Conservation (phyloP, 352 stramenopile species). For the Phytophthora multivora region DNA sequence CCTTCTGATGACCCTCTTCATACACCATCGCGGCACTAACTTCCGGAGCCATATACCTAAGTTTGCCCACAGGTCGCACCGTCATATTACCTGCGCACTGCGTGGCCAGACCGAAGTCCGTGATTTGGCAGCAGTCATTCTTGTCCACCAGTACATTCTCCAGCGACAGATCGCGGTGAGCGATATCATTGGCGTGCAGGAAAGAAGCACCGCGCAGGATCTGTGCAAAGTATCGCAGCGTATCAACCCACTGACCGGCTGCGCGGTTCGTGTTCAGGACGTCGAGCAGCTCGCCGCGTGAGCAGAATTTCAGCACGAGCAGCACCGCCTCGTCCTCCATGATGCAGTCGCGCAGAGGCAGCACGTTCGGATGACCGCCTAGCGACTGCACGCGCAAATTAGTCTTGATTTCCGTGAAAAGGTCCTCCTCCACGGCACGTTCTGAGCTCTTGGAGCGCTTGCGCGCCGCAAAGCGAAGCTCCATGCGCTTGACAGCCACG, state of each 20-base stretch:
- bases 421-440: constrained; percentile 65
- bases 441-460: constrained; percentile 56
- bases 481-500: constrained; percentile 84
- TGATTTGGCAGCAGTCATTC: constrained; percentile 71
- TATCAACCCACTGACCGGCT: constrained; percentile 31
- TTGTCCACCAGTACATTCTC: constrained; percentile 84
- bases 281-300: constrained; percentile 66
- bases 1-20: constrained; percentile 19
- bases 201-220: constrained; percentile 68
- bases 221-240: constrained; percentile 70
- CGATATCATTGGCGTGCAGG: constrained; percentile 75
- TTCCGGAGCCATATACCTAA: constrained; percentile 84
- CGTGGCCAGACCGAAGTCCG: constrained; percentile 80
- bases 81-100: constrained; percentile 24
- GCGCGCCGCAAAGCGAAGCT: constrained; percentile 54
- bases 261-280: constrained; percentile 64
- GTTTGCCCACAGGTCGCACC: constrained; percentile 68
- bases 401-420: constrained; percentile 69
- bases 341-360: constrained; percentile 70
- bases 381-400: constrained; percentile 65
- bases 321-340: constrained; percentile 63
- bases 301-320: constrained; percentile 77
- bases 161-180: constrained; percentile 81
- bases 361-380: constrained; percentile 72
- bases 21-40: constrained; percentile 36